A percentile compares a stretch with the other conserved stretches of the same genome.
Evolutionary conservation across 108 stramenopile genomes (phyloP).

Genomic region (Conticribra guillardii): DNA sequence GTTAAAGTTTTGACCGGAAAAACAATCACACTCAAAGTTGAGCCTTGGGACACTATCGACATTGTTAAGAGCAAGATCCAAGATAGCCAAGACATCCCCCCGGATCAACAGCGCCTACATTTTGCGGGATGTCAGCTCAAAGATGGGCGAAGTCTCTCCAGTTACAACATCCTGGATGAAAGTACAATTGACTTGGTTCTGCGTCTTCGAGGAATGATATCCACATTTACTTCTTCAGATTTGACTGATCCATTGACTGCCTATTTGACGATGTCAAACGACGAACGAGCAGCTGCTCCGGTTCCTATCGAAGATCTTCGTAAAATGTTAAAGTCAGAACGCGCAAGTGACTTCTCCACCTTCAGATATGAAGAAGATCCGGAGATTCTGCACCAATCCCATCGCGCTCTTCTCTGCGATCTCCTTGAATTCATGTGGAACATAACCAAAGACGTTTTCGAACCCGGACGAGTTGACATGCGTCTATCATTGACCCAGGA

Average conservation of each 20-base stretch:
- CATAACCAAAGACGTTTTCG: slow-evolving; percentile 3
- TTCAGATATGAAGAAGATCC: slow-evolving; percentile 11
- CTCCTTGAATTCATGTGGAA: slow-evolving; percentile 26
- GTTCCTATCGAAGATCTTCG: slow-evolving; percentile 23
- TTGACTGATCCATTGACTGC: slow-evolving; percentile 24
- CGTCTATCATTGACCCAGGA: slow-evolving; percentile 16
- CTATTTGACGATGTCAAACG: slow-evolving; percentile 43
- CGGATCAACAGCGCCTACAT: slow-evolving; percentile 67
- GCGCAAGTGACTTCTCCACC: background rate
- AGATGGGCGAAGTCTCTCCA: slow-evolving; percentile 59
- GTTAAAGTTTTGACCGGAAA: background rate
- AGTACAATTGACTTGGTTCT: slow-evolving; percentile 70
- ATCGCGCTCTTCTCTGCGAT: slow-evolving; percentile 10
- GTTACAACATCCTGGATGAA: slow-evolving; percentile 75
- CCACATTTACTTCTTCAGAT: slow-evolving; percentile 20
- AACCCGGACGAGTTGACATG: slow-evolving; percentile 3
- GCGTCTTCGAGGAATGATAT: slow-evolving; percentile 72
- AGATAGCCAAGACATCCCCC: slow-evolving; percentile 77
- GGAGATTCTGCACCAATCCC: slow-evolving; percentile 14
- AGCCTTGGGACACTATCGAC: slow-evolving; percentile 57
- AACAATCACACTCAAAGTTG: background rate
- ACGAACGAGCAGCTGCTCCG: slow-evolving; percentile 8
- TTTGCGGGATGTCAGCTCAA: slow-evolving; percentile 70
- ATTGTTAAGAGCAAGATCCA: slow-evolving; percentile 92
- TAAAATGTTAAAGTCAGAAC: background rate